Evolutionary conservation across 2,329 filamentous ascomycete genomes (phyloP).

Genomic region (Penicillium sp.): DNA sequence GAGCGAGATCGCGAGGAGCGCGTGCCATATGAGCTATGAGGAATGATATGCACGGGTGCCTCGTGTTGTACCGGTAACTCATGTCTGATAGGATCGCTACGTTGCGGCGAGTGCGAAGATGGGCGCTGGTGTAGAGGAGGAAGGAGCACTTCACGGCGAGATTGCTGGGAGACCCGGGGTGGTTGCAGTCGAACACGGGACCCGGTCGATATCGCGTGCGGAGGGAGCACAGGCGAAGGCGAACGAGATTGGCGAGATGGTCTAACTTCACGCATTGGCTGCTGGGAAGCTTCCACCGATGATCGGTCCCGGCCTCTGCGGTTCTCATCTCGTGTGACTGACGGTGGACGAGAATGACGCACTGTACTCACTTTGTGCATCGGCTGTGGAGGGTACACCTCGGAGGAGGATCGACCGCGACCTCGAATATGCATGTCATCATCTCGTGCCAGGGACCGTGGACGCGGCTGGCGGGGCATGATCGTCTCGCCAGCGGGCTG

Average conservation of each 20-base stretch:
- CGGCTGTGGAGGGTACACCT: constrained; percentile 12
- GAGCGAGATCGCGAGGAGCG: constrained; percentile 16
- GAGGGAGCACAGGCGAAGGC: constrained; percentile 6
- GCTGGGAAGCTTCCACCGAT: constrained; percentile 5
- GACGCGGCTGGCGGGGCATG: neutral
- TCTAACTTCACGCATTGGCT: constrained; percentile 7
- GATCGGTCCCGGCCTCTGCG: constrained; percentile 2
- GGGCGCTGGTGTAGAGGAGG: neutral
- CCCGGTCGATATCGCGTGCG: neutral
- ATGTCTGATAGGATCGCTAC: neutral
- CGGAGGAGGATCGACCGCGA: constrained; percentile 2
- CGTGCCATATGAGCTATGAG: constrained; percentile 11
- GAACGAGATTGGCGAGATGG: constrained; percentile 8
- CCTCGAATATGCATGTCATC: neutral
- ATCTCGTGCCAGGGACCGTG: neutral
- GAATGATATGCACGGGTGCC: constrained; percentile 13
- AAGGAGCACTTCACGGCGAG: neutral
- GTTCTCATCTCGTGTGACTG: constrained; percentile 1
- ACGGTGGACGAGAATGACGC: constrained; percentile 12
- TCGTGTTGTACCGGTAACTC: constrained; percentile 2
- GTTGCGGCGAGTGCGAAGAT: neutral
- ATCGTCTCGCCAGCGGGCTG: neutral
- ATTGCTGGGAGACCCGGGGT: neutral
- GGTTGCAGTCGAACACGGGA: neutral
- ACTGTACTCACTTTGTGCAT: constrained; percentile 3